A percentile compares a stretch with the other conserved stretches of the same genome.
Evolutionary conservation across 306 rosid genomes (phyloP).

Genomic region (Vicia villosa): DNA sequence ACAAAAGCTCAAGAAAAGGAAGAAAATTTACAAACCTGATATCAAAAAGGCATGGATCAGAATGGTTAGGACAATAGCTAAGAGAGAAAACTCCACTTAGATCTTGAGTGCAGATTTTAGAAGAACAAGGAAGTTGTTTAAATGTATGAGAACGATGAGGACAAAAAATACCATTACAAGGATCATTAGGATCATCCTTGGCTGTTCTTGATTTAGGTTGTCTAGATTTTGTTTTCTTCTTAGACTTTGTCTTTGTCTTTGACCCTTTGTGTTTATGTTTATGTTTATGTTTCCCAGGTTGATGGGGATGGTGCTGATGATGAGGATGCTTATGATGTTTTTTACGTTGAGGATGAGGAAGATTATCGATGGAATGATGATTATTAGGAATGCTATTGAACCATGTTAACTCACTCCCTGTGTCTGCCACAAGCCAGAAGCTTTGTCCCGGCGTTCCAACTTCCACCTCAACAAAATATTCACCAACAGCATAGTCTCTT

Average conservation of each 20-base stretch:
- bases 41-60: constrained; percentile 68
- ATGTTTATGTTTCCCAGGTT: background rate
- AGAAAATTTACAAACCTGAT: constrained; percentile 45
- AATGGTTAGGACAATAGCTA: constrained; percentile 45
- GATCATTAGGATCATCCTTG: background rate
- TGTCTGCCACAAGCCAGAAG: constrained; percentile 63
- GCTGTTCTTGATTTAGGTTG: background rate
- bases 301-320: no score
- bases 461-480: constrained; percentile 60
- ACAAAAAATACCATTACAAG: constrained; percentile 38
- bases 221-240: background rate
- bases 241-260: no score
- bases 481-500: constrained; percentile 54
- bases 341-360: no score
- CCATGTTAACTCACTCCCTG: constrained; percentile 88
- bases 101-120: constrained; percentile 48
- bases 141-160: constrained; percentile 59
- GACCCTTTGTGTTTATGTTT: background rate
- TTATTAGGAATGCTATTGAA: constrained; percentile 38
- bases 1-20: background rate
- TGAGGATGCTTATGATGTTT: no score
- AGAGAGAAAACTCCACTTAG: constrained; percentile 53
- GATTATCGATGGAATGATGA: background rate
- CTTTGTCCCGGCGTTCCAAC: constrained; percentile 70
- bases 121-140: constrained; percentile 44